phyloP scores from a whole-genome alignment of 192 early-diverging fungal species.

The Anaeromyces robustus region DNA sequence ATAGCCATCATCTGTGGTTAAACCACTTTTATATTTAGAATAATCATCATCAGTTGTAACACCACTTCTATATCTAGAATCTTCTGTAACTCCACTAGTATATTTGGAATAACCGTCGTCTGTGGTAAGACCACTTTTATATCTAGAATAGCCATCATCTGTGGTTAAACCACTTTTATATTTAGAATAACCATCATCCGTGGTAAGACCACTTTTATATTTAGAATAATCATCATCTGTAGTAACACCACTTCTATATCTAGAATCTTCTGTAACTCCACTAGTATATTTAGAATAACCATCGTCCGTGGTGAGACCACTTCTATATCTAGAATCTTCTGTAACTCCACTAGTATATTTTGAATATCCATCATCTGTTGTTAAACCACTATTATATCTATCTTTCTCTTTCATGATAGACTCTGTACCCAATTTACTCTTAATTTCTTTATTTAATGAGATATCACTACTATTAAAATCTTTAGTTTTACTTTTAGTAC shows the following conservation, averaged over 20 bases:
- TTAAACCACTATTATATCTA: neutral
- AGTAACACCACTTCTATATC: neutral
- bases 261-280: neutral
- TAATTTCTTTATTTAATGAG: neutral
- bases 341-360: neutral
- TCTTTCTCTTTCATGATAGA: neutral
- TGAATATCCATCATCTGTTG: neutral
- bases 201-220: neutral
- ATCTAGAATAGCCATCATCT: neutral
- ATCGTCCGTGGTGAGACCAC: neutral
- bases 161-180: neutral
- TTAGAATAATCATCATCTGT: neutral
- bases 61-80: neutral
- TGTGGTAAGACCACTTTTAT: neutral
- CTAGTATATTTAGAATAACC: neutral
- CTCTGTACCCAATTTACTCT: neutral
- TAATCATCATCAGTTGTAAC: neutral
- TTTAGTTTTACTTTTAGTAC: neutral
- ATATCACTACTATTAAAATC: neutral
- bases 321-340: neutral
- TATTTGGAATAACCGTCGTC: neutral
- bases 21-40: neutral
- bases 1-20: neutral
- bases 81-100: too few species aligned
- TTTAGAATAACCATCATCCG: neutral